Evolutionary conservation across 805 yeast species (phyloP).

Genomic region (Yamadazyma phyllophila): DNA sequence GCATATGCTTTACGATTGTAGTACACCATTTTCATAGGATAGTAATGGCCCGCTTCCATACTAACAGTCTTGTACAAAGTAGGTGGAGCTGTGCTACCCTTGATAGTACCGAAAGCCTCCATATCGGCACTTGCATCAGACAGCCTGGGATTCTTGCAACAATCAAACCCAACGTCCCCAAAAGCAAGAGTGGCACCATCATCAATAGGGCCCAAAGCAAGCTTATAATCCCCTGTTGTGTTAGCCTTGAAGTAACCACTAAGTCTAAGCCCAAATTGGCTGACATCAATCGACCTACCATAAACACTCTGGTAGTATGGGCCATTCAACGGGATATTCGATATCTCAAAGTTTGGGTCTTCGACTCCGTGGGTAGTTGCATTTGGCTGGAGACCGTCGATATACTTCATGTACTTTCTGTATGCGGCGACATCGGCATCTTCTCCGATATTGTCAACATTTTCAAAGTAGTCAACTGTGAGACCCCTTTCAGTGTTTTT

Average conservation of each 20-base stretch:
- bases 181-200: not conserved
- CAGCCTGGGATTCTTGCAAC: not conserved
- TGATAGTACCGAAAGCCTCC: not conserved
- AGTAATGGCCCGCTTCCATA: conserved; percentile 1
- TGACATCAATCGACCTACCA: not conserved
- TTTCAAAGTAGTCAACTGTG: no score
- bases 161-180: not conserved
- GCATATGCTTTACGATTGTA: not conserved
- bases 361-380: no score
- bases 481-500: no score
- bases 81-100: not conserved
- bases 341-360: no score
- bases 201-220: not conserved
- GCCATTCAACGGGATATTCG: no score
- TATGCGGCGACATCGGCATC: no score
- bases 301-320: conserved; percentile 33
- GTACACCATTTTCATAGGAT: conserved; percentile 1
- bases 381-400: no score
- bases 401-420: no score
- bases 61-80: not conserved
- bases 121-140: not conserved
- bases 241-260: conserved; percentile 25
- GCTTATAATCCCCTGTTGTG: conserved; percentile 4
- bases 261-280: conserved; percentile 1
- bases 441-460: no score